Base-by-base conservation (phyloP, 495 filamentous ascomycete genomes). In the Penicillium samsonianum region DNA sequence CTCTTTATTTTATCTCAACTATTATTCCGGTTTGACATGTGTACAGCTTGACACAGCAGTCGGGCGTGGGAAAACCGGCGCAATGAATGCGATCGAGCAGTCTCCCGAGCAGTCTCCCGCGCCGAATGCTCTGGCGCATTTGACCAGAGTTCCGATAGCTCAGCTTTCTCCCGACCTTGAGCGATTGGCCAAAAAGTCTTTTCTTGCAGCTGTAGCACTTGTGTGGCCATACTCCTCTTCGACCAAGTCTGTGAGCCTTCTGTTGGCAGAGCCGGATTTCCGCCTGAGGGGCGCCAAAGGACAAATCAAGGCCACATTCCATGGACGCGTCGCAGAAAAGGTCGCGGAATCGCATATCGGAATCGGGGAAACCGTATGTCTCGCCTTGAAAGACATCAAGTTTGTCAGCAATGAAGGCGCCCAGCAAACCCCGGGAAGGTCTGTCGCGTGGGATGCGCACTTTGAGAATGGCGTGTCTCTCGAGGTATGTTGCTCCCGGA, bases 151-250 rank as follows among this genome's bases (percentile, higher is more conserved):
- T 46, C 78, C 88, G 22, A 92, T 96, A 64, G 82, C 90, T 30
- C 75, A 87, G 62, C 80, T 94, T 49, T 71, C 74, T 10, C 90
- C 90, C n/a, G 63, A 67, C 25, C 67, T 78, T 49, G 62, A 75
- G 37, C 35, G 66, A 23, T 41, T 60, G 5, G 61, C 69, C 10
- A 51, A 60, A 7, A 69, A 66, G 45, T 74, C 72, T n/a, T 75
- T 91, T 26, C 71, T 75, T 50, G 92, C 87, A 14, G 78, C 90
- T 2, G 85, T 96, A 33, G 90, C 89, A 5, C 84, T 98, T 17
- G 83, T 91, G 44, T 97, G 94, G 93, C 94, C 94, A 0, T 98
- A 89, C 71, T 96, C 89, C 33, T 86, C 86, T 6, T 87, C 89
- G 14, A 86, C 81, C 7, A 78, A 80, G 38, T 85, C 84, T 10